Evolutionary conservation across 352 stramenopile genomes (phyloP), one percentile per base, ranked within the genome.

Genomic region (Globisporangium cylindrosporum): DNA sequence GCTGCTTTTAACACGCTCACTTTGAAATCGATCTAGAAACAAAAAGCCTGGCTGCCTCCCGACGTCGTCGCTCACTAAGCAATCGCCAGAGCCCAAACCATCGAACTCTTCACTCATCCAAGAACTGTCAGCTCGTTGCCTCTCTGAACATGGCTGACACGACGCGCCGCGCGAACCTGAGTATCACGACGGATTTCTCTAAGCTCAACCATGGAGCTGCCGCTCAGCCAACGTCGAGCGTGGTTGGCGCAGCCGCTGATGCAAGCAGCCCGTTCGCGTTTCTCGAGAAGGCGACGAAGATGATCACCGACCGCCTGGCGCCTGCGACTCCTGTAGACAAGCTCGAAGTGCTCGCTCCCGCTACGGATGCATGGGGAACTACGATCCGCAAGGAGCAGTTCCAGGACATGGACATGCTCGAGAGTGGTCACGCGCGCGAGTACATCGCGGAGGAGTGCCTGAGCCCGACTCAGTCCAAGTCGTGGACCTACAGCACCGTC

Each of bases 391-490:
- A 78, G 60, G 82, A 91, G 25, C 84, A 75, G 46, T 94, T 94
- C 65, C 80, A 94, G 46, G 85, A 93, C 74, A 92, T 93, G 84
- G 86, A 95, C 71, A 87, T 93, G 80, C 87, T 95, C 27, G 87
- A 95, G 69, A 88, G 78, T 34, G 87, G 86, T 38, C 75, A 94
- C 43, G 88, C 88, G 12, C 84, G 82, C 29, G 84, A 95, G 70
- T 93, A 93, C 71, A 81, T 95, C n/a, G 79, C 82, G 3, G 88
- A 95, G 54, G 82, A 92, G n/a, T 91, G 82, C 62, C 71, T 93
- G 32, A 95, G 86, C 53, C 88, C 86, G 22, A 92, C 85, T 8
- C 76, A 82, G 59, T 70, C 78, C 67, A 94, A 93, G 73, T 82
- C 83, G 25, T 94, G 85, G 85, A 92, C 85, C 41, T 93, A 92